These are phyloP conservation scores for Trypanosomatidae sp. DNA, from an alignment of 208 protist genomes.

Conservation along the genomic window DNA sequence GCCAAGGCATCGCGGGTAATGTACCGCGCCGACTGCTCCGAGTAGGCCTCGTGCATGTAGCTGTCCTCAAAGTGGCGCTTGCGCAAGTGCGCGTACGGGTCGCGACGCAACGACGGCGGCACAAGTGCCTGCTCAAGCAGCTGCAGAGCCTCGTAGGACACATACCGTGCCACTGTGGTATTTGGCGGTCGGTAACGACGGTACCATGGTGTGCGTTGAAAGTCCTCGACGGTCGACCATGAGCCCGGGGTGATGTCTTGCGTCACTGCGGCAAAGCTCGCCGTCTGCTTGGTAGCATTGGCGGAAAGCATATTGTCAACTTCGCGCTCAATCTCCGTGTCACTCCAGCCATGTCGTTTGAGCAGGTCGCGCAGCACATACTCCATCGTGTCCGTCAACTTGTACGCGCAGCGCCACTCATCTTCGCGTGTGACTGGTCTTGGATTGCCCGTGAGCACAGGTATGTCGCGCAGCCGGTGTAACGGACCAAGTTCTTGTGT, in stretches of 20 bases:
- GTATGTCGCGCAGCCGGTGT: constrained; percentile 80
- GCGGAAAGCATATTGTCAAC: constrained; percentile 63
- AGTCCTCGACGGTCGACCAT: constrained; percentile 83
- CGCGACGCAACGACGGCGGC: constrained; percentile 54
- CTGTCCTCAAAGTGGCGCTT: constrained; percentile 87
- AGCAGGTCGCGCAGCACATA: constrained; percentile 61
- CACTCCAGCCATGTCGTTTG: constrained; percentile 35
- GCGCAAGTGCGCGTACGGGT: constrained; percentile 79
- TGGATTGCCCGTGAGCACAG: constrained; percentile 77
- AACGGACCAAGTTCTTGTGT: constrained; percentile 76
- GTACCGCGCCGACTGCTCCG: constrained; percentile 61
- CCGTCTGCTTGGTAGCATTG: constrained; percentile 35
- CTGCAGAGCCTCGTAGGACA: constrained; percentile 85
- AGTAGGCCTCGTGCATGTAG: constrained; percentile 86
- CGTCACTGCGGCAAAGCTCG: constrained; percentile 62
- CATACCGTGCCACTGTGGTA: constrained; percentile 63
- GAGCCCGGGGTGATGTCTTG: constrained; percentile 7
- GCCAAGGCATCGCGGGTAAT: constrained; percentile 61
- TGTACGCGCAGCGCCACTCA: constrained; percentile 69
- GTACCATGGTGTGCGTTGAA: constrained; percentile 85
- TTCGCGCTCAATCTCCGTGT: constrained; percentile 61
- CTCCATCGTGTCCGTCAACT: constrained; percentile 80
- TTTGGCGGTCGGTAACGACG: constrained; percentile 75
- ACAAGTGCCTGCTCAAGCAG: constrained; percentile 64
- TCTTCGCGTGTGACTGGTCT: constrained; percentile 62